These are phyloP conservation scores for Ustilago loliicola DNA, from an alignment of 1,284 basidiomycete species.

Conservation along the genomic window DNA sequence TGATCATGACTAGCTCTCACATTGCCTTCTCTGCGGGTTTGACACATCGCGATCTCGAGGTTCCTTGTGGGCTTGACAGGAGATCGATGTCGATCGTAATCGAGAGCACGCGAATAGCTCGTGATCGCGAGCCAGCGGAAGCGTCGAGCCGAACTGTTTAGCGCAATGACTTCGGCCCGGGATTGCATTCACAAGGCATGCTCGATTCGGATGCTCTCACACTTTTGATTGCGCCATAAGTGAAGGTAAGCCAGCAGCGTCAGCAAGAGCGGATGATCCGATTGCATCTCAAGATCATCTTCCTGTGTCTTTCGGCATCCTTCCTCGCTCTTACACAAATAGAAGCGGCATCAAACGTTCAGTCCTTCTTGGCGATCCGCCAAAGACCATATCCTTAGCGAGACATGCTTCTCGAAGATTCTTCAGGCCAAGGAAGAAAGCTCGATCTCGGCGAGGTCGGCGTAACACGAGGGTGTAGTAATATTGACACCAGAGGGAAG, in stretches of 20 bases:
- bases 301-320: not conserved
- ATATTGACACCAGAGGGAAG: not conserved
- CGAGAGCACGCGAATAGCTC: too few species aligned
- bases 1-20: too few species aligned
- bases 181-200: not conserved
- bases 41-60: not conserved
- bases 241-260: not conserved
- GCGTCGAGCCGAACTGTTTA: too few species aligned
- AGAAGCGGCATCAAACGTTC: too few species aligned
- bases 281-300: not conserved
- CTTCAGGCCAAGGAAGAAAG: not conserved
- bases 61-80: too few species aligned
- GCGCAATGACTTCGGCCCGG: too few species aligned
- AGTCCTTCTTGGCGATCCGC: not conserved
- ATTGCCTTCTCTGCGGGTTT: not conserved
- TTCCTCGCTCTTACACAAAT: not conserved
- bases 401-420: constrained; percentile 1
- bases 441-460: constrained; percentile 1
- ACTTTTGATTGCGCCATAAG: not conserved
- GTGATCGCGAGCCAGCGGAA: too few species aligned
- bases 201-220: not conserved
- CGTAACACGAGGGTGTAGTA: not conserved
- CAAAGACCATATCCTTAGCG: not conserved
- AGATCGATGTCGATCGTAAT: too few species aligned
- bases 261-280: not conserved